Conservation (phyloP, 2,329 filamentous ascomycete species). For the Aspergillus ochraceus region DNA sequence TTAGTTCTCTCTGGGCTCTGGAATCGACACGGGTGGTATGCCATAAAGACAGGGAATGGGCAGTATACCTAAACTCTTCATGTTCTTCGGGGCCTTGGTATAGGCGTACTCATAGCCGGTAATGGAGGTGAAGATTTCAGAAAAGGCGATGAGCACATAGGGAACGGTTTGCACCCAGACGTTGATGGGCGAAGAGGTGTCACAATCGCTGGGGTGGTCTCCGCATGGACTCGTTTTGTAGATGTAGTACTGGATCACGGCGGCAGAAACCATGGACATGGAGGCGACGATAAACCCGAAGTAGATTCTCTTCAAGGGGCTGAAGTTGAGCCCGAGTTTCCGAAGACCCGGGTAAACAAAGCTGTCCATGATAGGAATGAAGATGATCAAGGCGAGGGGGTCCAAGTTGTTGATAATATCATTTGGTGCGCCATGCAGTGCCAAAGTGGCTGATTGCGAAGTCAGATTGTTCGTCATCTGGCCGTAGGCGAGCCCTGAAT, state of each 20-base stretch:
- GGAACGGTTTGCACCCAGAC: conserved; percentile 57
- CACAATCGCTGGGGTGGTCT: conserved; percentile 51
- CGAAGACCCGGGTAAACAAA: conserved; percentile 53
- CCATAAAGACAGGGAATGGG: conserved; percentile 26
- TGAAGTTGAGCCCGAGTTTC: conserved; percentile 49
- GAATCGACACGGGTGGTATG: conserved; percentile 58
- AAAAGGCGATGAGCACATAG: conserved; percentile 55
- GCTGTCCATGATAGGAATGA: conserved; percentile 55
- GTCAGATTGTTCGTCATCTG: conserved; percentile 57
- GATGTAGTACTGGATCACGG: conserved; percentile 50
- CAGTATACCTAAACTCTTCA: conserved; percentile 66
- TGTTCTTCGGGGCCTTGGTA: conserved; percentile 74
- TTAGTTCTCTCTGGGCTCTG: conserved; percentile 30
- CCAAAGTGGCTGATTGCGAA: conserved; percentile 56
- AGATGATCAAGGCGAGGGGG: conserved; percentile 53
- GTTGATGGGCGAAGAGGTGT: conserved; percentile 57
- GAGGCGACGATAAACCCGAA: conserved; percentile 51
- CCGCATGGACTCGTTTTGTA: conserved; percentile 65
- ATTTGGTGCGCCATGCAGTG: conserved; percentile 54
- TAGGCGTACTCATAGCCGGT: conserved; percentile 72
- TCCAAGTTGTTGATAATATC: conserved; percentile 57
- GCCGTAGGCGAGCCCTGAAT: conserved; percentile 47
- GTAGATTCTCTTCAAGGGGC: conserved; percentile 55
- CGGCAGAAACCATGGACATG: conserved; percentile 51
- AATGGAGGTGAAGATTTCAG: conserved; percentile 58